These are phyloP conservation scores for Hortiboletus campestris DNA, from an alignment of 768 basidiomycete genomes.

Conservation along the genomic window DNA sequence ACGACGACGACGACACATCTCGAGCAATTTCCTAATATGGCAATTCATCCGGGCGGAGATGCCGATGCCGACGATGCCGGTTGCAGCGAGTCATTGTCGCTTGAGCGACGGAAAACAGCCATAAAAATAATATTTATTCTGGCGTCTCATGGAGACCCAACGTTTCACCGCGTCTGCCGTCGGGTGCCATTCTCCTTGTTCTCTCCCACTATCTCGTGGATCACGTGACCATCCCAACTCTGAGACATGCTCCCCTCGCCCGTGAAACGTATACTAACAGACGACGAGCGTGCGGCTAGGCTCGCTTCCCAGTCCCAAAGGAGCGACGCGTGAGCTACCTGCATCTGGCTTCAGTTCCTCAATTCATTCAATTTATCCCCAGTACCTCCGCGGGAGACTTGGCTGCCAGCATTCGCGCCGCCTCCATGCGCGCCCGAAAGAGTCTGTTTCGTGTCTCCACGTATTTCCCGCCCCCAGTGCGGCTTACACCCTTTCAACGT, in stretches of 20 bases:
- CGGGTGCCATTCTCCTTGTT: too few species aligned
- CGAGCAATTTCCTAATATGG: conserved; percentile 14
- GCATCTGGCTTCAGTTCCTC: conserved; percentile 6
- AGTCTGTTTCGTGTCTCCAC: conserved; percentile 40
- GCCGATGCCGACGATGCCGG: conserved; percentile 13
- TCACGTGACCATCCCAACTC: conserved; percentile 7
- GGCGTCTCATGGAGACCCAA: too few species aligned
- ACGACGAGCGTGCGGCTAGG: conserved; percentile 28
- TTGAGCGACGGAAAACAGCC: too few species aligned
- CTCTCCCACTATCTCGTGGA: neutral
- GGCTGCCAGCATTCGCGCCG: conserved; percentile 50
- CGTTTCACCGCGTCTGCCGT: too few species aligned
- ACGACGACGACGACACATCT: conserved; percentile 10
- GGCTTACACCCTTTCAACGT: conserved; percentile 29
- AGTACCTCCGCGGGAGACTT: conserved; percentile 49
- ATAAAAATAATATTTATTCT: too few species aligned
- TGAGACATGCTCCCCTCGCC: conserved; percentile 19
- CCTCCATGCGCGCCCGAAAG: conserved; percentile 60
- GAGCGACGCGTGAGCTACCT: conserved; percentile 24
- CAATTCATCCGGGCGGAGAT: conserved; percentile 2
- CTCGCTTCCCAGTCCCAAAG: conserved; percentile 23
- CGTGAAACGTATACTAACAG: conserved; percentile 38
- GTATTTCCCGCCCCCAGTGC: conserved; percentile 24
- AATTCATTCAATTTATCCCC: conserved; percentile 10
- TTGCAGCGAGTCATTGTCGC: neutral